Base-by-base conservation (phyloP, 768 basidiomycete species). In the Boletus insuetus region DNA sequence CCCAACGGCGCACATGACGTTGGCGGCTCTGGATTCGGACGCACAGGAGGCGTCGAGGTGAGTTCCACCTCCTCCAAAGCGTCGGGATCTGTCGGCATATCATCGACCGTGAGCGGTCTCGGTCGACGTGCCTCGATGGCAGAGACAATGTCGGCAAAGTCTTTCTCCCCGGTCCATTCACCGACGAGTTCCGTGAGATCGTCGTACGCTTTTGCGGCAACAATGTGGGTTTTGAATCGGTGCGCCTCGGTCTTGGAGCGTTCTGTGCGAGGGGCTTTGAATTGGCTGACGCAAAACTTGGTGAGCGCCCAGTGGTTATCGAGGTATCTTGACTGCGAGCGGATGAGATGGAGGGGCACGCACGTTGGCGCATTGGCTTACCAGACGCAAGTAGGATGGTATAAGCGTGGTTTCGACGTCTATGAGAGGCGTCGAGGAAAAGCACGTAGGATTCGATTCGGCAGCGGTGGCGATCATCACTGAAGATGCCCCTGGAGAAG, bases 401-500 rank as follows among this genome's bases (percentile, higher is more conserved):
- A 91, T 74, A 26, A 97, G 74, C 5, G 80, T 84, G 50, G 73
- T 71, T 58, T 89, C 87, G 1, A 94, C 72, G 60, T 94, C 89
- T 13, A 75, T 67, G 24, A 92, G 74, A 3, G 89, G 89, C 0
- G 68, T 80, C 17, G 80, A 73, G 3, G 83, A 82, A 76, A 98
- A 98, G 62, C 93, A 89, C 0, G 90, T 86, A 0, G 94, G 92
- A 70, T 98, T 99, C 6, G 87, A 73, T 71, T 99, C 97, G 7
- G 95, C 97, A 1, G 87, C 94, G 6, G 94, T 87, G 20, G 97
- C 97, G 39, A 99, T 89, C 97, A 99, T 99, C 39, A 94, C 86
- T 0, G 93, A 94, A 63, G 90, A 84, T 12, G 92, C 93, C 4
- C 86, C 88, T 89, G 20, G 24, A 24, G 37, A 17, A 45, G 26